Percentiles rank a stretch among this genome's conserved stretches.
Conservation (phyloP, 352 stramenopile genomes). For the Globisporangium spinosum region DNA sequence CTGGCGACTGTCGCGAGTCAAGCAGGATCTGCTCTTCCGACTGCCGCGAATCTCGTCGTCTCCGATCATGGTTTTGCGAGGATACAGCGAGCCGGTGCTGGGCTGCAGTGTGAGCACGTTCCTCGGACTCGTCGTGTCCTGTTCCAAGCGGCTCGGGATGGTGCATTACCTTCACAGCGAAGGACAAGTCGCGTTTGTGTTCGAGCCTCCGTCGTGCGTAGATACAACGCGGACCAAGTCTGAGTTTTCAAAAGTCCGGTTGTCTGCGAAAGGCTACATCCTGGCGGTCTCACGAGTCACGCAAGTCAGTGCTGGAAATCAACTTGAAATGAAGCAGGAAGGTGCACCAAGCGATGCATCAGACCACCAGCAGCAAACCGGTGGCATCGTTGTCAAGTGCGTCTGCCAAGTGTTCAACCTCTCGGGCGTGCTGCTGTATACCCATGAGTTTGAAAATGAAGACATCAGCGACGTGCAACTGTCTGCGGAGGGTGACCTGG, state of each 20-base stretch:
- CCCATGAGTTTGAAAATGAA: constrained; percentile 43
- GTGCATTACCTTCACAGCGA: constrained; percentile 74
- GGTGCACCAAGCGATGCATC: background rate
- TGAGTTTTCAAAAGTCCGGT: constrained; percentile 41
- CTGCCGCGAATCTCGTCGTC: constrained; percentile 62
- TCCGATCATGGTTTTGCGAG: constrained; percentile 62
- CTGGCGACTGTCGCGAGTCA: constrained; percentile 71
- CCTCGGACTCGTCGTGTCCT: constrained; percentile 63
- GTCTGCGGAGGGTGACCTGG: constrained; percentile 63
- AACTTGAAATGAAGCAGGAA: background rate
- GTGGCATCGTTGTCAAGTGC: constrained; percentile 19
- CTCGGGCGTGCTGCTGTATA: constrained; percentile 49
- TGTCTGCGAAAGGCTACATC: constrained; percentile 63
- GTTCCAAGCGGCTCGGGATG: constrained; percentile 43
- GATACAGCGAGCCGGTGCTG: constrained; percentile 42
- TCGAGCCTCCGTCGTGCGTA: constrained; percentile 28
- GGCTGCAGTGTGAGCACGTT: constrained; percentile 69
- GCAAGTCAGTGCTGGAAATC: background rate
- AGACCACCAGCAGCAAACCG: background rate
- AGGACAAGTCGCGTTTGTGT: constrained; percentile 65
- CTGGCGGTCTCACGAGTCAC: constrained; percentile 35
- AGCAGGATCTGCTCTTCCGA: constrained; percentile 70
- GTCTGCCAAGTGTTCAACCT: constrained; percentile 69
- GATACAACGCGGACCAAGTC: constrained; percentile 9
- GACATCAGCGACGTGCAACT: constrained; percentile 47